Conservation (phyloP, 2,329 filamentous ascomycete genomes). For the Aspergillus fijiensis region DNA sequence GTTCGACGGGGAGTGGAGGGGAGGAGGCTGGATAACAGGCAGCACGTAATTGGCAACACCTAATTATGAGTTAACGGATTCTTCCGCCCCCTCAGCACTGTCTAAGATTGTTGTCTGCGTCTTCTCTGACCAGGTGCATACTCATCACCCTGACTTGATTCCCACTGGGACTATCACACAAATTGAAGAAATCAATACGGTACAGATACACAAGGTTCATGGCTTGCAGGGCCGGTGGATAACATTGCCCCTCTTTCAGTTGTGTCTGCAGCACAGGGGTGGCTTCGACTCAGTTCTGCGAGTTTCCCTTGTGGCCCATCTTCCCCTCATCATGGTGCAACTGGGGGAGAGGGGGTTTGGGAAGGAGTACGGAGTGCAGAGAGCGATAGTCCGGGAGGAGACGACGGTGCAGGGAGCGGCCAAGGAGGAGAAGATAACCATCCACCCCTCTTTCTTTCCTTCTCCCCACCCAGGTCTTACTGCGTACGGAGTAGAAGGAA, state of each 20-base stretch:
- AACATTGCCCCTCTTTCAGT: background rate
- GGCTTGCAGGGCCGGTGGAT: constrained; percentile 17
- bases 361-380: background rate
- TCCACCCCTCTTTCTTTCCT: background rate
- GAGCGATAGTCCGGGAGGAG: background rate
- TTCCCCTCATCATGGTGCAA: background rate
- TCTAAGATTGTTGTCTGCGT: background rate
- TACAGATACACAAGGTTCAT: constrained; percentile 17
- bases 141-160: background rate
- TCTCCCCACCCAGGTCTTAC: constrained; percentile 6
- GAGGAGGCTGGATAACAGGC: no score
- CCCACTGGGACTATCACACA: background rate
- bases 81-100: constrained; percentile 2
- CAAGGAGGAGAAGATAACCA: background rate
- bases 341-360: background rate
- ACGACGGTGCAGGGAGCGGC: background rate
- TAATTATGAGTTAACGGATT: constrained; percentile 13
- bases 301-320: background rate
- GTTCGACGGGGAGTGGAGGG: background rate
- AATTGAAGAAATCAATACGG: constrained; percentile 10
- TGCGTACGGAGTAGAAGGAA: constrained; percentile 4
- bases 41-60: background rate
- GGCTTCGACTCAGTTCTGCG: background rate
- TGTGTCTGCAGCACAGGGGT: background rate
- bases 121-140: background rate